Evolutionary conservation across 805 yeast genomes (phyloP).

Genomic region (Yamadazyma phyllophila): DNA sequence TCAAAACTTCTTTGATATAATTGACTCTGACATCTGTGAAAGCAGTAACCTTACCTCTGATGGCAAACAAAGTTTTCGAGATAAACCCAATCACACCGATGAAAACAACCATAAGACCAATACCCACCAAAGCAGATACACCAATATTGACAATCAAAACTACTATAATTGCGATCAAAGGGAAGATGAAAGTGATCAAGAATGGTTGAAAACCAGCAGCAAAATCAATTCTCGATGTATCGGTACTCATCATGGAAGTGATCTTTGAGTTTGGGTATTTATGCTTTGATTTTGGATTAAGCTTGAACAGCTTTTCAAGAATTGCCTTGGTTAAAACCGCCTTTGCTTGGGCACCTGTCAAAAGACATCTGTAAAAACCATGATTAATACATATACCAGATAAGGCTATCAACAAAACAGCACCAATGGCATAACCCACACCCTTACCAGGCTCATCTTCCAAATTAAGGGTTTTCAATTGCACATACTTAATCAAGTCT

Average conservation of each 20-base stretch:
- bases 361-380: constrained; percentile 57
- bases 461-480: constrained; percentile 23
- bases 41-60: constrained; percentile 56
- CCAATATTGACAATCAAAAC: constrained; percentile 69
- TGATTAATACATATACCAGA: constrained; percentile 49
- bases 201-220: constrained; percentile 70
- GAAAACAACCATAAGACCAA: constrained; percentile 53
- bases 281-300: constrained; percentile 57
- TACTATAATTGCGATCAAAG: constrained; percentile 60
- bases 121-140: constrained; percentile 68
- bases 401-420: constrained; percentile 28
- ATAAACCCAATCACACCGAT: constrained; percentile 44
- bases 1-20: constrained; percentile 73
- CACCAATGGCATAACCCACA: constrained; percentile 41
- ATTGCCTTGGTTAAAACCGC: constrained; percentile 70
- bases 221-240: constrained; percentile 74
- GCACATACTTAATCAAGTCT: constrained; percentile 37
- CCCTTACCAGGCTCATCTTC: constrained; percentile 30
- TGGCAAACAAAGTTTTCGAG: constrained; percentile 51
- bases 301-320: constrained; percentile 61
- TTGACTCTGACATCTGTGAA: constrained; percentile 77
- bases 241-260: constrained; percentile 79
- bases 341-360: constrained; percentile 69
- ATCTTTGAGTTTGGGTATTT: constrained; percentile 66
- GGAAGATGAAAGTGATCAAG: constrained; percentile 60